A percentile compares a stretch with the other conserved stretches of the same genome.
phyloP scores from a whole-genome alignment of 805 yeast genomes.

The Pichia heedii region DNA sequence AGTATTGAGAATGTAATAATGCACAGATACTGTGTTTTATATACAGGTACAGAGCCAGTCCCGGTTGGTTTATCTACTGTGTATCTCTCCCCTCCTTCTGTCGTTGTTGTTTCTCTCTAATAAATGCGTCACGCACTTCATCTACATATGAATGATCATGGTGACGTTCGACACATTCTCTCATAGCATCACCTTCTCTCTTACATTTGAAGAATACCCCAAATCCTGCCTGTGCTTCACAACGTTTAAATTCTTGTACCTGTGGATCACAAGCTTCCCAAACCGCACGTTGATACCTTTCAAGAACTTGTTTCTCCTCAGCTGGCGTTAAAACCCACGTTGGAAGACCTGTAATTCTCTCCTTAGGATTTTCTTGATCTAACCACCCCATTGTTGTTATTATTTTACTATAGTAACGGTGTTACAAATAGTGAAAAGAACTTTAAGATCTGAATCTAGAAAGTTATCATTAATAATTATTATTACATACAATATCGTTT shows the following conservation, averaged over 20 bases:
- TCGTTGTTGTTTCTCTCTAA: constrained; percentile 39
- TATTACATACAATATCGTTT: too few relatives aligned
- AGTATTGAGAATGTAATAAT: too few relatives aligned
- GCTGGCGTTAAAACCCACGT: constrained; percentile 69
- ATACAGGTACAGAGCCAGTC: neutral
- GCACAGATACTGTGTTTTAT: too few relatives aligned
- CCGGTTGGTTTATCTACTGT: neutral
- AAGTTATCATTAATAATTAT: too few relatives aligned
- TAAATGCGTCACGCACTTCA: constrained; percentile 54
- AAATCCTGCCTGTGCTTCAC: constrained; percentile 55
- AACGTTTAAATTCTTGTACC: constrained; percentile 60
- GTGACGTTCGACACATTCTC: constrained; percentile 51
- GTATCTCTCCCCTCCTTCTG: neutral
- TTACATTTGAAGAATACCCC: constrained; percentile 62
- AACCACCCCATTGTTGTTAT: neutral
- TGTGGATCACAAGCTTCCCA: constrained; percentile 57
- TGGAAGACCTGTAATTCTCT: constrained; percentile 39
- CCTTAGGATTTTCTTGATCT: constrained; percentile 18
- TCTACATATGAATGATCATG: constrained; percentile 62
- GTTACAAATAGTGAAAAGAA: neutral
- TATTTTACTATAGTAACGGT: too few relatives aligned
- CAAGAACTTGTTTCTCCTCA: constrained; percentile 66
- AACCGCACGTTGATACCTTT: constrained; percentile 58
- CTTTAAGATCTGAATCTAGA: too few relatives aligned
- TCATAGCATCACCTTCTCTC: constrained; percentile 46